These are phyloP conservation scores for Isochrysis galbana DNA, from an alignment of 78 protist genomes.

Conservation along the genomic window DNA sequence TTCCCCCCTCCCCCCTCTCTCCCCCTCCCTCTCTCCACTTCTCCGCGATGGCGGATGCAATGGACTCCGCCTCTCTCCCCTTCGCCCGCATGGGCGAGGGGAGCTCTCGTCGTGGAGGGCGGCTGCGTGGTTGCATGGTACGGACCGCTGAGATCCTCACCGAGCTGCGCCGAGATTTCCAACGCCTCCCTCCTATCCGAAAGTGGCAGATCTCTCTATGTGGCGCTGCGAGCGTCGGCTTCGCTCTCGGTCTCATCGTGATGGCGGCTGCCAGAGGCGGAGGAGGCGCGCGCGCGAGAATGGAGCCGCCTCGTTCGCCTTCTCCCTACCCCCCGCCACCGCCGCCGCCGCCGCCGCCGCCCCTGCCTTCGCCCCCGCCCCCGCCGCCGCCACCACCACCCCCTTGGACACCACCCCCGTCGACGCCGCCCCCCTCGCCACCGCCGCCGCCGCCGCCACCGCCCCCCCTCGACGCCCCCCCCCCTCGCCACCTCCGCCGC, in stretches of 20 bases:
- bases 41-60: too few species aligned
- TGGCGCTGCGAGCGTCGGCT: not conserved
- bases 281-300: not conserved
- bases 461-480: not conserved
- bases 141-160: not conserved
- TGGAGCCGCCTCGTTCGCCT: not conserved
- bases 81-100: too few species aligned
- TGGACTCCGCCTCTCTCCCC: too few species aligned
- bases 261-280: not conserved
- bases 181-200: not conserved
- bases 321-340: not conserved
- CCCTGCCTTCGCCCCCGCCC: not conserved
- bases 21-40: too few species aligned
- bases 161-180: not conserved
- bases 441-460: not conserved
- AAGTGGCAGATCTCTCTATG: not conserved
- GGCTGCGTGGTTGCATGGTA: not conserved
- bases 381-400: not conserved
- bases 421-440: not conserved
- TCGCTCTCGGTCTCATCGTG: not conserved
- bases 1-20: too few species aligned
- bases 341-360: not conserved
- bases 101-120: too few species aligned
- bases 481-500: not conserved
- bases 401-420: too few species aligned